Conservation (phyloP, 2,329 filamentous ascomycete species). For the Neofusicoccum sp. region DNA sequence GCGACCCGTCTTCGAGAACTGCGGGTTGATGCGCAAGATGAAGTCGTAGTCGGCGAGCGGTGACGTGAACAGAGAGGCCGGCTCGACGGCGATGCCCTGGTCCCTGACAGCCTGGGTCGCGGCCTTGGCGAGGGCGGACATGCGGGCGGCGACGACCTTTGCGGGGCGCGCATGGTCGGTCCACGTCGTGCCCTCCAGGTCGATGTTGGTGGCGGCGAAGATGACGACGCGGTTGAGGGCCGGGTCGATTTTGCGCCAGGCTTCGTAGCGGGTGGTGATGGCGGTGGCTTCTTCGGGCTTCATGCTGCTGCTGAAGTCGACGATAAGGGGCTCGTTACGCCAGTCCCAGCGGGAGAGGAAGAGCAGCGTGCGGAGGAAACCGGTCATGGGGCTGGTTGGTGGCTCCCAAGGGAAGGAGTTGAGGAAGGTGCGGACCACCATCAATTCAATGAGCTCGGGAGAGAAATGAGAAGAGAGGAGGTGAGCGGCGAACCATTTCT, state of each 20-base stretch:
- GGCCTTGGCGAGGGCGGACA: conserved; percentile 77
- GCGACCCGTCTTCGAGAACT: conserved; percentile 41
- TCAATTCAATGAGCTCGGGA: conserved; percentile 79
- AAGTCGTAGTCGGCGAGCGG: conserved; percentile 80
- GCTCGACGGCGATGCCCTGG: conserved; percentile 37
- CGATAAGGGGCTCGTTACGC: conserved; percentile 75
- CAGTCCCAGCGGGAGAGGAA: conserved; percentile 90
- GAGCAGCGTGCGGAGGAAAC: conserved; percentile 76
- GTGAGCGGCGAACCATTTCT: conserved; percentile 86
- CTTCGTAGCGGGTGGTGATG: conserved; percentile 71
- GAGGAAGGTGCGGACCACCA: conserved; percentile 75
- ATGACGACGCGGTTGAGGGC: conserved; percentile 79
- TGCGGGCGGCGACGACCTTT: conserved; percentile 78
- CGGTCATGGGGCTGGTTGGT: conserved; percentile 74
- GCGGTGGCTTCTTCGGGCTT: conserved; percentile 58
- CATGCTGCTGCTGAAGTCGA: conserved; percentile 66
- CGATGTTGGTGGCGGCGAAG: conserved; percentile 77
- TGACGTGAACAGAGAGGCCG: conserved; percentile 67
- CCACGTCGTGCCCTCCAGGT: conserved; percentile 76
- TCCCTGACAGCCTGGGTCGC: conserved; percentile 58
- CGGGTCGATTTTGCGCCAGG: conserved; percentile 85
- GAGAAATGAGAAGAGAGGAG: conserved; percentile 73
- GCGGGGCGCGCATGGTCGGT: conserved; percentile 68
- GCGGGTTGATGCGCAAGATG: conserved; percentile 67
- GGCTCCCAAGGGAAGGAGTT: conserved; percentile 76